These are phyloP conservation scores for Calophaca sinica DNA, from an alignment of 306 rosid genomes.

Conservation along the genomic window DNA sequence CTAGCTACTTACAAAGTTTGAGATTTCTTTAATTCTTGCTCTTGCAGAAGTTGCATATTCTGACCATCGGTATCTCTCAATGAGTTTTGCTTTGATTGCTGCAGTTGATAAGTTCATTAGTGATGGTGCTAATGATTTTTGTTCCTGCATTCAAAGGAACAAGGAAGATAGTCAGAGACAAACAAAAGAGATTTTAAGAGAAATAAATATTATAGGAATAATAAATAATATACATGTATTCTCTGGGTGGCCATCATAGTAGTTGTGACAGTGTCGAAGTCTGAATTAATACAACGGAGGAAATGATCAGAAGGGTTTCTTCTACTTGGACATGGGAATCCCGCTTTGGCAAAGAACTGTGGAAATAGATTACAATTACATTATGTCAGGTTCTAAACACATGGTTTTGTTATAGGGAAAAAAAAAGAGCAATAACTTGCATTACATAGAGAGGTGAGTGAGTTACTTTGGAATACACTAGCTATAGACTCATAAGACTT, in stretches of 20 bases:
- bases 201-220: background rate
- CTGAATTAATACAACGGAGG: constrained; percentile 90
- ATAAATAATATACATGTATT: constrained; percentile 49
- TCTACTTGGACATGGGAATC: constrained; percentile 90
- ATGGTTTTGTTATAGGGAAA: background rate
- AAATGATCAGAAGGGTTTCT: constrained; percentile 97
- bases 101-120: constrained; percentile 46
- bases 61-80: constrained; percentile 61
- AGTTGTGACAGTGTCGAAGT: constrained; percentile 68
- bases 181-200: background rate
- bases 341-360: constrained; percentile 88
- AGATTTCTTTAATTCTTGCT: constrained; percentile 52
- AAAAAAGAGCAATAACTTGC: no score
- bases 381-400: constrained; percentile 9
- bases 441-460: no score
- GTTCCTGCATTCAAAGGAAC: constrained; percentile 49
- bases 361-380: background rate
- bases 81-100: constrained; percentile 51
- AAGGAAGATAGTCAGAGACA: background rate
- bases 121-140: constrained; percentile 30
- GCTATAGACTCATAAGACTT: no score
- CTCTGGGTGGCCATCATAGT: constrained; percentile 56
- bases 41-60: constrained; percentile 56
- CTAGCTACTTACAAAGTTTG: constrained; percentile 46
- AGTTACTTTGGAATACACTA: no score